Evolutionary conservation across 139 green algal species (phyloP), one percentile per base, ranked within the genome.

Genomic region (Chlorokybus atmophyticus): DNA sequence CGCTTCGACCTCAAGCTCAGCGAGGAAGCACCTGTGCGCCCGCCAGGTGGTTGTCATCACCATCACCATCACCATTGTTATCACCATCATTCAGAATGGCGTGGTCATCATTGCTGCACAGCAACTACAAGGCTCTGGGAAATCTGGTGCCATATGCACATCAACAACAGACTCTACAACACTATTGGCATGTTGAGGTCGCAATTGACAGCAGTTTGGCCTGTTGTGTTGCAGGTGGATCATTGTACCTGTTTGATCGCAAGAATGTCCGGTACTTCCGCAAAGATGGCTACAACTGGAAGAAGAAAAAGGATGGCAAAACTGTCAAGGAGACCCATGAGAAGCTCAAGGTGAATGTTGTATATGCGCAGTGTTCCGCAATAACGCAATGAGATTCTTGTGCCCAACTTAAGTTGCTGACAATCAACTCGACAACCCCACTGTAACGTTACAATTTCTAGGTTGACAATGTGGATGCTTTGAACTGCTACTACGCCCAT

Each of bases 401-500:
- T n/a, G n/a, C n/a, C n/a, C n/a, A n/a, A n/a, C n/a, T n/a, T n/a
- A n/a, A n/a, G n/a, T n/a, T n/a, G n/a, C n/a, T n/a, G n/a, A n/a
- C n/a, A n/a, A n/a, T n/a, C n/a, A n/a, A n/a, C n/a, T n/a, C n/a
- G n/a, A n/a, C n/a, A n/a, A n/a, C n/a, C 19, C 19, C 39, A n/a
- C 39, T n/a, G n/a, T n/a, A n/a, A n/a, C n/a, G 38, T 44, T 23
- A 44, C 38, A 23, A 23, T 47, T 25, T 67, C 8, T 40, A 57
- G 42, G 51, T 29, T 17, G 77, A 60, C 14, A 77, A 72, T 40
- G 35, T 60, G 40, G 79, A 85, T 29, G 58, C 64, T 27, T 65
- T 89, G 8, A 87, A 88, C 50, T 90, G 79, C 66, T 88, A 88
- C 55, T 90, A 86, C 54, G 75, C 82, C 0, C 82, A 85, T 30